Conservation (phyloP, 108 stramenopile species). For the Skeletonema menzelii region DNA sequence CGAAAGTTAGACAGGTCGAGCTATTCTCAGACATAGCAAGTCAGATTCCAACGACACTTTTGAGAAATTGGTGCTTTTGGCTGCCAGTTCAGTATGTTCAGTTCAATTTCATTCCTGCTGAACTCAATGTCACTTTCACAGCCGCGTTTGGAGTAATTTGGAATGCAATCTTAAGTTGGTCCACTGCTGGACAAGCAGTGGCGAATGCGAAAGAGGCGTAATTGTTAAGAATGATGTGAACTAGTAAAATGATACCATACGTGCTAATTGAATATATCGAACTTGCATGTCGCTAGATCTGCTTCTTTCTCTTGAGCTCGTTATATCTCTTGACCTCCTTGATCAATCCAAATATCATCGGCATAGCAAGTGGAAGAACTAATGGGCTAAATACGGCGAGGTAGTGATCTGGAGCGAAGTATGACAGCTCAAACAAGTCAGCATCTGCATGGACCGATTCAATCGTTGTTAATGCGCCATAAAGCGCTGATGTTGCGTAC, state of each 20-base stretch:
- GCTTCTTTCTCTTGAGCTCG: conserved; percentile 27
- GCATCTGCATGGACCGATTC: conserved; percentile 25
- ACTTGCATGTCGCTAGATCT: neutral
- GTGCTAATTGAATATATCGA: too few species aligned
- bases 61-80: conserved; percentile 14
- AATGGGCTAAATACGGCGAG: conserved; percentile 68
- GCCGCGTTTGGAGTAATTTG: conserved; percentile 14
- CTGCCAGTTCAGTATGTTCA: conserved; percentile 15
- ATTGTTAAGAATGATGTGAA: too few species aligned
- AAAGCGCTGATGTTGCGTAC: conserved; percentile 30
- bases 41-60: neutral
- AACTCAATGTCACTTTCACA: conserved; percentile 5
- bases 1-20: neutral
- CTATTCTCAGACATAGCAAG: neutral
- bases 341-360: conserved; percentile 51
- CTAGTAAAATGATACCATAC: too few species aligned
- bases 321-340: conserved; percentile 65
- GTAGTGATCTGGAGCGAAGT: conserved; percentile 71
- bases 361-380: conserved; percentile 71
- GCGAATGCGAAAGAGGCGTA: neutral
- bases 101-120: conserved; percentile 11
- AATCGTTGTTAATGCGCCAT: conserved; percentile 24
- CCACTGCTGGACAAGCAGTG: neutral
- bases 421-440: conserved; percentile 38
- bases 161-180: conserved; percentile 14